A percentile compares a stretch with the other conserved stretches of the same genome.
phyloP scores from a whole-genome alignment of 1,284 basidiomycete genomes.

The Leccinum insigne region DNA sequence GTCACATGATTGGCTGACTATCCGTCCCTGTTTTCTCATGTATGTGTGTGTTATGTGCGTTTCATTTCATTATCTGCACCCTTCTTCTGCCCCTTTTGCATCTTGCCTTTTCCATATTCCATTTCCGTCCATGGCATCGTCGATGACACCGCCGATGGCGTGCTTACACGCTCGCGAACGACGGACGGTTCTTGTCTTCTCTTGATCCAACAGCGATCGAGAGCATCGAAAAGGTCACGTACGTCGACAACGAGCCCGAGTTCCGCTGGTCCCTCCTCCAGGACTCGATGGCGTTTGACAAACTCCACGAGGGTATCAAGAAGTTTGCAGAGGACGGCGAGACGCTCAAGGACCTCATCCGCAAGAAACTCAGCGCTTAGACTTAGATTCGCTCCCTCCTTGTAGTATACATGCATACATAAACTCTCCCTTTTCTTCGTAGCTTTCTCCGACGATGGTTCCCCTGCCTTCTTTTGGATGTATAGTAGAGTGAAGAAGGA shows the following conservation, averaged over 20 bases:
- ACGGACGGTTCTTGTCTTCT: neutral
- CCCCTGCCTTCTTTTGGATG: neutral
- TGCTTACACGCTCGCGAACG: neutral
- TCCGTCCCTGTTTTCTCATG: neutral
- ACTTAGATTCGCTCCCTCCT: neutral
- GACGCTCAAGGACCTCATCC: constrained; percentile 85
- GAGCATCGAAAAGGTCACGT: constrained; percentile 79
- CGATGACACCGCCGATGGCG: neutral
- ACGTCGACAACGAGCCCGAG: constrained; percentile 91
- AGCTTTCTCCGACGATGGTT: neutral
- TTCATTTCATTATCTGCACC: neutral
- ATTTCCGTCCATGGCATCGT: neutral
- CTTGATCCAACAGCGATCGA: constrained; percentile 40
- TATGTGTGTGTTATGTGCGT: neutral
- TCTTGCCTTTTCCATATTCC: neutral
- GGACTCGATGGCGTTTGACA: constrained; percentile 95
- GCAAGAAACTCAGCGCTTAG: constrained; percentile 63
- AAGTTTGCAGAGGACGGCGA: constrained; percentile 97
- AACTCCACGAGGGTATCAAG: constrained; percentile 96
- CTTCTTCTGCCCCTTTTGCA: neutral
- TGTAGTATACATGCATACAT: neutral
- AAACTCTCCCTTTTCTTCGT: neutral
- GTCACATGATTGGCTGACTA: constrained; percentile 3
- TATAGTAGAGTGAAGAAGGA: neutral
- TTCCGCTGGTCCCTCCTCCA: constrained; percentile 94